Evolutionary conservation across 129 eudicot species (phyloP), one percentile per base, ranked within the genome.

Genomic region (Deinandra increscens): DNA sequence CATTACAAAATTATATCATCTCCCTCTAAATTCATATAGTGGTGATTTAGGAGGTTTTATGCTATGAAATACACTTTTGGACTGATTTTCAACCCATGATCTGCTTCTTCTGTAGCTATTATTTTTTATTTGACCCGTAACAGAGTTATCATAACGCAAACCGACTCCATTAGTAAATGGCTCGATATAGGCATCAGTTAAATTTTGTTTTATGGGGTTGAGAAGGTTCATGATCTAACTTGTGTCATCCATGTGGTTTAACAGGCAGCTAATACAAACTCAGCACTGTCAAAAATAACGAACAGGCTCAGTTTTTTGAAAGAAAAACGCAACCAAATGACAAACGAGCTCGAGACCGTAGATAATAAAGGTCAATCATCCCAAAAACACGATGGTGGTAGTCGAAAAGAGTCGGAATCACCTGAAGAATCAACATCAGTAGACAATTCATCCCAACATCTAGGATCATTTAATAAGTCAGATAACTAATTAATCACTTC

Each of bases 261-360:
- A 48, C 85, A 93, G 97, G 87, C 85, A 68, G 53, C 70, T 65
- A 79, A 68, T 66, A 77, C 95, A 43, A 76, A 81, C 71, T 80
- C 86, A 42, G 82, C 95, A n/a, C 71, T 89, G 53, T 82, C 96
- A 75, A 94, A 94, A 82, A 83, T 89, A 62, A 89, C 99, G 23
- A 87, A 76, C 73, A 75, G 95, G 36, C 99, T 94, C 77, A 80
- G 69, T 81, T 89, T 94, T 79, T 81, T 94, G 79, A 94, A 94
- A 79, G 96, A 94, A 71, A 77, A 80, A 29, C 89, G 92, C 14
- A 74, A 73, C 53, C 90, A 85, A 75, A 80, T 85, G 61, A 66
- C 90, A 69, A 81, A 64, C 49, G 96, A 89, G 86, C 74, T 80
- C 48, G 91, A 92, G 45, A 74, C 73, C 14, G 39, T 81, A 38